These are phyloP conservation scores for Tylopilus vinaceipallidus DNA, from an alignment of 768 basidiomycete species.

Conservation along the genomic window DNA sequence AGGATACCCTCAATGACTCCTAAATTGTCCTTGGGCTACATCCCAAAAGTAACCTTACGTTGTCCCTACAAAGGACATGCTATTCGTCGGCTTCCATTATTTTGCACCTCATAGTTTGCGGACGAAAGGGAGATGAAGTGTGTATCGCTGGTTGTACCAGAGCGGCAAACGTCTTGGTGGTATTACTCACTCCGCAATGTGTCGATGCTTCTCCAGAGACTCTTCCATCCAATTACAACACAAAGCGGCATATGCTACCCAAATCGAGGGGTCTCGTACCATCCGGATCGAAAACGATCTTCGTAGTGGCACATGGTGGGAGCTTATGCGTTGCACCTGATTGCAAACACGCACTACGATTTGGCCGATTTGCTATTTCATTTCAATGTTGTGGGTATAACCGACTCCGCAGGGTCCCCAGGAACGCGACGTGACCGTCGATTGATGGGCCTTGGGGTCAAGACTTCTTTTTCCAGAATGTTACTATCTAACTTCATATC, in stretches of 20 bases:
- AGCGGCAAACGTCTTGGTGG: background rate
- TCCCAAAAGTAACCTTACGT: background rate
- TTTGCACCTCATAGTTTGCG: too few species aligned
- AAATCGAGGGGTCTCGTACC: background rate
- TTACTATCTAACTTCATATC: slow-evolving; percentile 12
- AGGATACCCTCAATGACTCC: background rate
- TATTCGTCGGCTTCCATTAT: too few species aligned
- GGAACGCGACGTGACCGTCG: slow-evolving; percentile 11
- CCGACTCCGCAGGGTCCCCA: slow-evolving; percentile 15
- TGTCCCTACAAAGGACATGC: background rate
- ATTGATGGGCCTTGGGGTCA: slow-evolving; percentile 2
- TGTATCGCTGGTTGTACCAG: background rate
- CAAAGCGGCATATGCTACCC: background rate
- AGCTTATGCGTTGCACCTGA: slow-evolving; percentile 8
- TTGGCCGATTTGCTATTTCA: slow-evolving; percentile 4
- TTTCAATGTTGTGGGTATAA: too few species aligned
- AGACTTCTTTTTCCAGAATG: slow-evolving; percentile 11
- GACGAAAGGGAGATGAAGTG: too few species aligned
- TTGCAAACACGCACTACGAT: background rate
- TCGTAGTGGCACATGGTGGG: background rate
- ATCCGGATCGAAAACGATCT: background rate
- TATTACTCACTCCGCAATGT: slow-evolving; percentile 17
- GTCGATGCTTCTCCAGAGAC: background rate
- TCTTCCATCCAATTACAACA: background rate
- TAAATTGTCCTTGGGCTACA: slow-evolving; percentile 1